Evolutionary conservation across 192 early-diverging fungal genomes (phyloP).

Genomic region (Pilaira anomala): DNA sequence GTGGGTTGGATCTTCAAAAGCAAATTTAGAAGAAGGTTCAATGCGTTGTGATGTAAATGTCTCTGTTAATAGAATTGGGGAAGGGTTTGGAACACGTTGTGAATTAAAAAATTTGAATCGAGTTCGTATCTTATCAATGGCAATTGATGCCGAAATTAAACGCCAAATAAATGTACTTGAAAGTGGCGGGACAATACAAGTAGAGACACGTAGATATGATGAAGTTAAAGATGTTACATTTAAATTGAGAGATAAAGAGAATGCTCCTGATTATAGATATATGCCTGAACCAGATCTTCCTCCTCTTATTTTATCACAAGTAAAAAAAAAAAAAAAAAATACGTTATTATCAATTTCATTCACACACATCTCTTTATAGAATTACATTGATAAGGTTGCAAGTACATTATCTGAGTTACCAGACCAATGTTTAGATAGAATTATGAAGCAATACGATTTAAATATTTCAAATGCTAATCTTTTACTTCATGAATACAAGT

Average conservation of each 20-base stretch:
- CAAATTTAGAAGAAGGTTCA: slow-evolving; percentile 89
- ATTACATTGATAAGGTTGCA: slow-evolving; percentile 45
- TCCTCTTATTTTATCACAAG: slow-evolving; percentile 42
- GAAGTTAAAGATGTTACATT: slow-evolving; percentile 59
- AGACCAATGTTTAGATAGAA: slow-evolving; percentile 54
- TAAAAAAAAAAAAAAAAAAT: no score
- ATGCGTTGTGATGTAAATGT: slow-evolving; percentile 93
- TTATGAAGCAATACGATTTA: slow-evolving; percentile 60
- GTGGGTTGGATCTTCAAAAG: slow-evolving; percentile 65
- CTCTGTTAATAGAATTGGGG: slow-evolving; percentile 61
- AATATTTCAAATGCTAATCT: slow-evolving; percentile 54
- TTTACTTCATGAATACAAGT: slow-evolving; percentile 70
- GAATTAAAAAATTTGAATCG: slow-evolving; percentile 84
- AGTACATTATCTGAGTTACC: slow-evolving; percentile 69
- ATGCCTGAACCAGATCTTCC: slow-evolving; percentile 84
- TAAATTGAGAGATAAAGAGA: slow-evolving; percentile 75
- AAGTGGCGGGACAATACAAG: slow-evolving; percentile 46
- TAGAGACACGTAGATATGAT: slow-evolving; percentile 85
- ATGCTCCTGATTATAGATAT: slow-evolving; percentile 84
- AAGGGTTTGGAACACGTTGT: slow-evolving; percentile 61
- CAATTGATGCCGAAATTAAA: slow-evolving; percentile 74
- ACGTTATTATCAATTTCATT: no score
- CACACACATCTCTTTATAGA: slow-evolving; percentile 19
- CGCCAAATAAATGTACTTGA: slow-evolving; percentile 68
- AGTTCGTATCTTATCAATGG: slow-evolving; percentile 61